Evolutionary conservation across 2,329 filamentous ascomycete genomes (phyloP), one percentile per base, ranked within the genome.

Genomic region (Aspergillus nomiae): DNA sequence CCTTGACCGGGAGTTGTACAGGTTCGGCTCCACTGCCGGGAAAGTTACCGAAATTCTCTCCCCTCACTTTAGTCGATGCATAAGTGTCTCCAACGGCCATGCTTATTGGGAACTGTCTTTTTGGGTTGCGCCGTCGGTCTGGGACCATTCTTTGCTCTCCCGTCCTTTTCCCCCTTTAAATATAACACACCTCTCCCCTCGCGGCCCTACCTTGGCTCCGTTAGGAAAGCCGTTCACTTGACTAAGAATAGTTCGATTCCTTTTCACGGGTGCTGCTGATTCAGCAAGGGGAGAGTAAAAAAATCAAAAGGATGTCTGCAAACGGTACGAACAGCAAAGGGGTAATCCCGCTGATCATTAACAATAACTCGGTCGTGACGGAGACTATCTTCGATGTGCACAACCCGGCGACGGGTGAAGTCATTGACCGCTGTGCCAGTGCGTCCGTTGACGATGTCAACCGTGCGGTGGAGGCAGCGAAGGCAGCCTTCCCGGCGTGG

Each of bases 401-500:
- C 66, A 86, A 82, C 56, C 90, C 90, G 2, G 72, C 76, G 10
- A 82, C 82, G 56, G 70, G 86, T 76, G 69, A 86, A 73, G 71
- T 85, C 16, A 73, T 87, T 45, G 81, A 88, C 71, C 80, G 85
- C 65, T 82, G 83, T 61, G 86, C 85, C 62, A 82, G 84, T 38
- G 86, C 85, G 38, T 86, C 87, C 3, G 79, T 84, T 43, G 75
- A 81, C 10, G 82, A 88, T 69, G 85, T 85, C 54, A 77, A 80
- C 2, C 81, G 86, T 66, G 89, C 89, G 32, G 77, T 85, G 21
- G 77, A 80, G 11, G 85, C 88, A 11, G 91, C 91, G 0, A 81
- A 87, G n/a, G 81, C 82, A 16, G 91, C 92, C 1, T 89, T 92
- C 76, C 85, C 84, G 50, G 78, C 84, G 63, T 96, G 92, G 92